Evolutionary conservation across 2,329 filamentous ascomycete species (phyloP).

Genomic region (Alternaria arbusti): DNA sequence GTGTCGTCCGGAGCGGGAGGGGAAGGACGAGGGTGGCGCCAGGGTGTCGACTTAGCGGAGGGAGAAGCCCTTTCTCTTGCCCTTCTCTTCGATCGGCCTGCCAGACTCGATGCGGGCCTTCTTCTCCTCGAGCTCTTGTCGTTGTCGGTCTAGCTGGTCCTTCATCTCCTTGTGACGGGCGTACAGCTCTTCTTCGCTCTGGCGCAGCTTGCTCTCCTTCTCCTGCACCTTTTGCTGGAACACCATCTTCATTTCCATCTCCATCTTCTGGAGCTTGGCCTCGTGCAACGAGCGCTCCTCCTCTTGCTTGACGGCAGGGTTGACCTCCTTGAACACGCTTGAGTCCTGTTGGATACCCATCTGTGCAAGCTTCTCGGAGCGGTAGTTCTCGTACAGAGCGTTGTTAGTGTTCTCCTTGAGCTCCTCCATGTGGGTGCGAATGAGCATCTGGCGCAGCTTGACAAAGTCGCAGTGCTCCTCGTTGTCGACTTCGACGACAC

Average conservation of each 20-base stretch:
- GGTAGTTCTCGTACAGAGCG: conserved; percentile 98
- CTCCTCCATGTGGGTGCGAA: conserved; percentile 99
- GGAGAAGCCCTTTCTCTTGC: conserved; percentile 99
- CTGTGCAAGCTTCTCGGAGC: conserved; percentile 96
- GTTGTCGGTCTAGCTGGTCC: conserved; percentile 96
- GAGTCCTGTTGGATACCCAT: conserved; percentile 99
- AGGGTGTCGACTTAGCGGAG: conserved; percentile 70
- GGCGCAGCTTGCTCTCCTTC: conserved; percentile 99
- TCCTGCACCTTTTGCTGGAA: conserved; percentile 99
- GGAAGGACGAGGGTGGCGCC: conserved; percentile 16
- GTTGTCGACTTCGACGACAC: conserved; percentile 98
- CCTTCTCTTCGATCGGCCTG: conserved; percentile 94
- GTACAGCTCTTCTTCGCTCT: conserved; percentile 98
- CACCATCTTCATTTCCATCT: conserved; percentile 99
- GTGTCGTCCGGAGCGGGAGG: conserved; percentile 27
- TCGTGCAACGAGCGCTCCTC: conserved; percentile 98
- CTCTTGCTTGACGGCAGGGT: conserved; percentile 99
- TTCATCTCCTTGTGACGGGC: conserved; percentile 99
- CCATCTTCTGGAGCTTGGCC: conserved; percentile 99
- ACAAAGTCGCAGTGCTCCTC: conserved; percentile 99
- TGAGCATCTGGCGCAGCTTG: conserved; percentile 99
- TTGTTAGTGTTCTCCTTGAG: conserved; percentile 99
- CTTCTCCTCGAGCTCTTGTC: conserved; percentile 96
- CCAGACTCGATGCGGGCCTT: conserved; percentile 94
- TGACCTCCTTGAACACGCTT: conserved; percentile 99